A percentile compares a stretch with the other conserved stretches of the same genome.
Evolutionary conservation across 2,329 filamentous ascomycete species (phyloP).

Genomic region (Furcasterigmium sp.): DNA sequence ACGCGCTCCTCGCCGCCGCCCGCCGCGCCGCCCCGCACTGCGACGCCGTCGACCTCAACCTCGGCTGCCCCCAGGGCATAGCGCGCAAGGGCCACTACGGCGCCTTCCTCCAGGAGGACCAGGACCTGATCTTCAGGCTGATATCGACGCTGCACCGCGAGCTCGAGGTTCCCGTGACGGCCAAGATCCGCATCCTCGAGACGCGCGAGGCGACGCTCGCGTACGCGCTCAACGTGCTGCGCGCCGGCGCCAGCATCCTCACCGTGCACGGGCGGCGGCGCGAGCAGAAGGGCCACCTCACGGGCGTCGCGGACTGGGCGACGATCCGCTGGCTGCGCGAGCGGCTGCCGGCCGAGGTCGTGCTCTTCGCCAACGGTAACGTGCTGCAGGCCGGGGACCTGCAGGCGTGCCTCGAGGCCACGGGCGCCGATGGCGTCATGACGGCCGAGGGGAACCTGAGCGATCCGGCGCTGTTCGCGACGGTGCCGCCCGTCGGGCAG

Average conservation of each 20-base stretch:
- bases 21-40: conserved; percentile 77
- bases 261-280: conserved; percentile 85
- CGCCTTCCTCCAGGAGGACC: conserved; percentile 91
- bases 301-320: conserved; percentile 89
- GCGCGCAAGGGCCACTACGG: conserved; percentile 88
- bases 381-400: conserved; percentile 78
- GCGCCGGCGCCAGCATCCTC: conserved; percentile 85
- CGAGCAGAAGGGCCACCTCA: conserved; percentile 95
- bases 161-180: conserved; percentile 80
- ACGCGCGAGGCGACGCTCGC: conserved; percentile 79
- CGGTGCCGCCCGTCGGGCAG: conserved; percentile 55
- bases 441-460: conserved; percentile 92
- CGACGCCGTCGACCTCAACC: conserved; percentile 91
- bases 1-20: conserved; percentile 75
- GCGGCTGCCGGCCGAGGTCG: conserved; percentile 76
- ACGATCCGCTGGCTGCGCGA: conserved; percentile 78
- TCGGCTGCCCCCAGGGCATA: conserved; percentile 95
- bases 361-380: conserved; percentile 96
- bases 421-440: conserved; percentile 91
- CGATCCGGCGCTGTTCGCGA: conserved; percentile 81
- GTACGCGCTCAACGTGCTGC: conserved; percentile 83
- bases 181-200: conserved; percentile 89
- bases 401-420: conserved; percentile 69
- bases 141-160: conserved; percentile 78
- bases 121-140: conserved; percentile 73